Base-by-base conservation (phyloP, 306 rosid species). In the Cyamopsis tetragonoloba region DNA sequence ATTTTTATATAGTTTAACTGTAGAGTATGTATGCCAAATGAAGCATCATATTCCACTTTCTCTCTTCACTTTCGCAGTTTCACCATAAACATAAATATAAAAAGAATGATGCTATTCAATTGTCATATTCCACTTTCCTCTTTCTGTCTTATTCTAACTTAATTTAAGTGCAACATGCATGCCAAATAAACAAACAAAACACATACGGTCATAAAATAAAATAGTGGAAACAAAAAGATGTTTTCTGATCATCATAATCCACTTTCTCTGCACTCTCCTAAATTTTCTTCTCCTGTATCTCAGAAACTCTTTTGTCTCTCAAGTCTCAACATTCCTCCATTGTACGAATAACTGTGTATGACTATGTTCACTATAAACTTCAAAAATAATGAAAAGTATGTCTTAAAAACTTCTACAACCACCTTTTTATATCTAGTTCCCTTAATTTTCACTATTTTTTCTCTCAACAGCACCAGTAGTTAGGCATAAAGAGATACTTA, bases 401-500 rank as follows among this genome's bases (percentile, higher is more conserved):
- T 32, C 35, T 62, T 10, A 41, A 23, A 7, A 61, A 37, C 50
- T 22, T 22, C 22, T 13, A 18, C 57, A 19, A 3, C 19, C 20
- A 12, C 30, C 15, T 27, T 44, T 43, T 2, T 13, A n/a, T 30
- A 3, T 5, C 2, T 64, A 18, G 7, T 46, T 68, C 35, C n/a
- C 13, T 53, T 51, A 23, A 23, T 68, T 26, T 54, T 6, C 3
- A 22, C 6, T 19, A 51, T 12, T 28, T 28, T 38, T 19, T 30
- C 13, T 51, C 12, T 22, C 4, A 35, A 67, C n/a, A 37, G 19
- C 41, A 38, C 1, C 0, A 8, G 14, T 0, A 7, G 39, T 20
- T 14, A 48, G 2, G 62, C 42, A 69, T 28, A 54, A 77, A 43
- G 77, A 63, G 43, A 62, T 82, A 76, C 98, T 89, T 78, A 89